Conservation (phyloP, 805 yeast species). For the Candida palmyrensis region DNA sequence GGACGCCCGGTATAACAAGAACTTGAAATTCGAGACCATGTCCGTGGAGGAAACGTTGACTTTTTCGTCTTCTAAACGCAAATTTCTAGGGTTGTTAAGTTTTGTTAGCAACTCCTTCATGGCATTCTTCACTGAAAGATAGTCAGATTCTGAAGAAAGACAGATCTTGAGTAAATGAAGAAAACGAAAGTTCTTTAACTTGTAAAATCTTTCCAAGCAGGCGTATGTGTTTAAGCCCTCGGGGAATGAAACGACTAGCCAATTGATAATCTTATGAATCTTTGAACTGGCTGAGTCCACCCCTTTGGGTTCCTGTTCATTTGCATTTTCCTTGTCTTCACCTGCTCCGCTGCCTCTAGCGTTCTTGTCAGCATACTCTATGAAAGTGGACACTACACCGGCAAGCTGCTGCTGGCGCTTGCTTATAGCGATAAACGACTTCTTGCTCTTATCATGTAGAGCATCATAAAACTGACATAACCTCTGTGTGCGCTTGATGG, state of each 20-base stretch:
- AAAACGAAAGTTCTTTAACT: conserved; percentile 54
- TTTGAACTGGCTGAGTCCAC: conserved; percentile 22
- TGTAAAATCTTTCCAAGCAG: conserved; percentile 48
- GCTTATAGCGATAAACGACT: conserved; percentile 64
- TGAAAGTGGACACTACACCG: conserved; percentile 42
- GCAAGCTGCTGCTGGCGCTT: conserved; percentile 63
- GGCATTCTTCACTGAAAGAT: conserved; percentile 53
- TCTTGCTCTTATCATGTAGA: conserved; percentile 53
- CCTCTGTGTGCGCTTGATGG: conserved; percentile 46
- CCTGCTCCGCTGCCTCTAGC: conserved; percentile 7
- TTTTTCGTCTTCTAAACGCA: conserved; percentile 28
- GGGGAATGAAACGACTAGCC: conserved; percentile 60
- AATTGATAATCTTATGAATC: conserved; percentile 49
- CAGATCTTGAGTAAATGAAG: conserved; percentile 52
- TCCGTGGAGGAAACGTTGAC: conserved; percentile 39
- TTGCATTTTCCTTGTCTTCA: conserved; percentile 15
- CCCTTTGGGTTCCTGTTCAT: not conserved
- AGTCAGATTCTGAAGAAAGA: conserved; percentile 53
- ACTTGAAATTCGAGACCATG: conserved; percentile 48
- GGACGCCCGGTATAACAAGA: conserved; percentile 59
- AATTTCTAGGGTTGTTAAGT: conserved; percentile 46
- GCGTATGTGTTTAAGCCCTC: conserved; percentile 42
- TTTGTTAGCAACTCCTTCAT: conserved; percentile 58
- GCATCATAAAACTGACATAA: conserved; percentile 43
- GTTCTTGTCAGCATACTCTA: conserved; percentile 45